Conservation (phyloP, 202 grass and related monocot species). For the Setaria viridis region DNA sequence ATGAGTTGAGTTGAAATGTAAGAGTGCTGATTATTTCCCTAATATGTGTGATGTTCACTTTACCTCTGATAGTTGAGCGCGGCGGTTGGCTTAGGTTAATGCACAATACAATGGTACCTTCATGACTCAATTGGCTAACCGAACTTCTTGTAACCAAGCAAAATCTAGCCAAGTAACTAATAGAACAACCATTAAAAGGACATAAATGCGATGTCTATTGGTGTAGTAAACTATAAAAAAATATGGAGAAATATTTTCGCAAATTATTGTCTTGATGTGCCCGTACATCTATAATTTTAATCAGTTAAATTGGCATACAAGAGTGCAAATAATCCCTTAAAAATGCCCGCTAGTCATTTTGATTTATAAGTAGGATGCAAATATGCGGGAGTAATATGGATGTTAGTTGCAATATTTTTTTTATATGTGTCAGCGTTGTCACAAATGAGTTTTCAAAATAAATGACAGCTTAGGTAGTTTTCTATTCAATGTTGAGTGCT, state of each 20-base stretch:
- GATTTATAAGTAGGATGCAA: background rate
- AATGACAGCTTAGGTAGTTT: background rate
- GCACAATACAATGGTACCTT: background rate
- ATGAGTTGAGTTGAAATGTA: no score
- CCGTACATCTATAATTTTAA: background rate
- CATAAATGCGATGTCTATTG: constrained; percentile 44
- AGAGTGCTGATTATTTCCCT: no score
- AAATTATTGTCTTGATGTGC: background rate
- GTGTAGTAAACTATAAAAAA: background rate
- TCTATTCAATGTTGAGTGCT: no score
- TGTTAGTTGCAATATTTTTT: background rate
- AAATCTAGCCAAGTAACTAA: constrained; percentile 12
- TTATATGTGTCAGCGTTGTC: background rate
- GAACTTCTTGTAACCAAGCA: no score
- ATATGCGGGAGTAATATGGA: background rate
- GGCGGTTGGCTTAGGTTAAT: background rate
- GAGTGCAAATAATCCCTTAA: background rate
- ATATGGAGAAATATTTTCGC: background rate
- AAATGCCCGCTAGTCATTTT: background rate
- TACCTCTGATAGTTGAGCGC: background rate
- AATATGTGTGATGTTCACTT: background rate
- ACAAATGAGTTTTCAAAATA: background rate
- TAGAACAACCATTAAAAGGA: constrained; percentile 35
- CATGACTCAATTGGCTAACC: background rate
- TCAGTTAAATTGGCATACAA: background rate